Evolutionary conservation across 495 filamentous ascomycete genomes (phyloP), one percentile per base, ranked within the genome.

Genomic region (Immersiella caudata): DNA sequence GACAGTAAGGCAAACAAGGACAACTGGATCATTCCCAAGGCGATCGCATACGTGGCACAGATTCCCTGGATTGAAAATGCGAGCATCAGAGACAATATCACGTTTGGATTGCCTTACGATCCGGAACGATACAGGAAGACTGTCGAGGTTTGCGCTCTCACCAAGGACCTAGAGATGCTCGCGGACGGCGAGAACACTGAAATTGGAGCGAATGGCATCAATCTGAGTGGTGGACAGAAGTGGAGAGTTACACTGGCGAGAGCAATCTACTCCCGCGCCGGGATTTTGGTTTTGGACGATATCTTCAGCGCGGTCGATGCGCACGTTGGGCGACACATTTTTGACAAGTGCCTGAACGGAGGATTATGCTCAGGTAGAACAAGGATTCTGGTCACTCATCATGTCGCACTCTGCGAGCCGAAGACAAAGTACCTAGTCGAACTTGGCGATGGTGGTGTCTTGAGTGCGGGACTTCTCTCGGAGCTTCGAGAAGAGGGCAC

Each of bases 1-100:
- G 86, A 89, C 66, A 59, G 74, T 60, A 84, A 83, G 68, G 90
- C 89, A 0, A 89, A 85, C 29, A 83, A 76, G 55, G 84, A 80
- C 51, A 87, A 92, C 61, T 93, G 91, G 91, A 87, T 91, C 60
- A 82, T 92, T 22, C 86, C 89, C 18, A 81, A 82, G 0, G 81
- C 86, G 0, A 86, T 93, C 56, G 91, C 91, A 0, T 95, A 89
- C 73, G 91, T 95, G 27, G 87, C 90, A 6, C 92, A 95, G 74
- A 91, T 89, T 20, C 91, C 91, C 0, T 95, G 91, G 91, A 93
- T 95, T 65, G 91, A 94, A 68, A 94, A 94, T 69, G 90, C 90
- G 0, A 90, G 84, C 7, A 88, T 95, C 69, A 87, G 83, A 65
- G 87, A 90, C 20, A 93, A 93, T 64, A 90, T 95, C 56, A 72